A percentile compares a stretch with the other conserved stretches of the same genome.
Evolutionary conservation across 2,329 filamentous ascomycete genomes (phyloP).

Genomic region (Phialophora macrospora): DNA sequence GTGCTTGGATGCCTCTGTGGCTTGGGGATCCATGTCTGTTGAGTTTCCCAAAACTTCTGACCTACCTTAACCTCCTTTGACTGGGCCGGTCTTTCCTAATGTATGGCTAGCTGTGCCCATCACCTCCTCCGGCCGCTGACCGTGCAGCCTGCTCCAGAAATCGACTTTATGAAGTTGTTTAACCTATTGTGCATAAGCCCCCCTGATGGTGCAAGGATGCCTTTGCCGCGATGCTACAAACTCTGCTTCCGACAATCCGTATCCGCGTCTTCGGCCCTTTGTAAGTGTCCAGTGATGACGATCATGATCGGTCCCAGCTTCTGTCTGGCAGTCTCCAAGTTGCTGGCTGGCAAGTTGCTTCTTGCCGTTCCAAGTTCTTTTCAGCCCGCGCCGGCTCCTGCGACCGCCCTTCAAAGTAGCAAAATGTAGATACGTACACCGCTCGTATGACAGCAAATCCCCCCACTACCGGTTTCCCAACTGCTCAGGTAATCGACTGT

Average conservation of each 20-base stretch:
- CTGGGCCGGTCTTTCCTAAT: background rate
- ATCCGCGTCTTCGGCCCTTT: background rate
- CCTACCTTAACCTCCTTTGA: background rate
- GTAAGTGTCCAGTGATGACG: background rate
- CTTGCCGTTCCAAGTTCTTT: background rate
- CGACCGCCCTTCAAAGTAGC: background rate
- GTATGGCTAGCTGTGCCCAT: background rate
- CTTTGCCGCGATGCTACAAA: background rate
- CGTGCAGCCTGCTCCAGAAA: background rate
- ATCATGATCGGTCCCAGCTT: background rate
- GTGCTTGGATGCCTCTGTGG: background rate
- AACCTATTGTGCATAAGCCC: background rate
- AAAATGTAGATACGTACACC: background rate
- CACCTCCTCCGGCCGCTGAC: background rate
- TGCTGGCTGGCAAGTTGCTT: background rate
- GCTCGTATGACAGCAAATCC: background rate
- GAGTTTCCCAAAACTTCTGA: background rate
- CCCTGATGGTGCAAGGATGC: background rate
- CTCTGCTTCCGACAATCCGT: background rate
- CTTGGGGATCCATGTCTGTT: background rate
- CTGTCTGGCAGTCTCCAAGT: background rate
- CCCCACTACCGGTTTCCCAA: background rate
- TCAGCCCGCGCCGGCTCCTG: background rate
- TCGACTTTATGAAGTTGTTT: background rate
- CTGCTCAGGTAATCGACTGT: background rate